Conservation (phyloP, 1,284 basidiomycete species). For the Sphaerobolus stellatus region DNA sequence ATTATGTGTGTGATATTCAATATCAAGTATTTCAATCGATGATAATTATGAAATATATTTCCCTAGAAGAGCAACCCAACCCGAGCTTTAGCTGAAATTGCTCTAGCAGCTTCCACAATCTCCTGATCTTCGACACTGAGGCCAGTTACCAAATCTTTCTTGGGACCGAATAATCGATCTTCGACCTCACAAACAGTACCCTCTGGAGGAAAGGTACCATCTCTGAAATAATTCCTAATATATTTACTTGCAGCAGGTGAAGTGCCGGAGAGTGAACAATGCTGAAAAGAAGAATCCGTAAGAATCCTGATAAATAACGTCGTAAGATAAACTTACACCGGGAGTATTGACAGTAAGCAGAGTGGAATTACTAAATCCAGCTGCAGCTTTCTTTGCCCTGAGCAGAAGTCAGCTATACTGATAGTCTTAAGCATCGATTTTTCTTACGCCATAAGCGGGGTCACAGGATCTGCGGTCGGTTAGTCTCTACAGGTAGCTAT, state of each 20-base stretch:
- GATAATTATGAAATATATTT: too few relatives aligned
- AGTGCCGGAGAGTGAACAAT: slow-evolving; percentile 13
- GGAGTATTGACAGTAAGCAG: slow-evolving; percentile 19
- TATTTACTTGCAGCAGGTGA: not conserved
- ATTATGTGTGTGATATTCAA: too few relatives aligned
- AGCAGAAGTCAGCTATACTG: not conserved
- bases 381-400: slow-evolving; percentile 19
- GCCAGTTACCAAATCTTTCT: not conserved
- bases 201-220: not conserved
- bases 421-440: not conserved
- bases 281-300: slow-evolving; percentile 5
- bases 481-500: not conserved
- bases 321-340: slow-evolving; percentile 9
- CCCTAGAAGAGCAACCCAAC: too few relatives aligned
- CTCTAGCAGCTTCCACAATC: not conserved
- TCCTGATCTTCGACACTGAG: not conserved
- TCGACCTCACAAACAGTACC: not conserved
- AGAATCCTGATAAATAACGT: not conserved
- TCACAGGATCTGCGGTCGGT: slow-evolving; percentile 18
- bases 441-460: slow-evolving; percentile 16
- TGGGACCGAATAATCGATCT: not conserved
- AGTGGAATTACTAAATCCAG: slow-evolving; percentile 15
- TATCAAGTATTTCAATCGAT: too few relatives aligned
- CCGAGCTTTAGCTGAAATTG: too few relatives aligned
- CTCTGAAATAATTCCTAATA: not conserved